phyloP scores from a whole-genome alignment of 1,284 basidiomycete genomes.

The Anthracocystis panici-leucophaei region DNA sequence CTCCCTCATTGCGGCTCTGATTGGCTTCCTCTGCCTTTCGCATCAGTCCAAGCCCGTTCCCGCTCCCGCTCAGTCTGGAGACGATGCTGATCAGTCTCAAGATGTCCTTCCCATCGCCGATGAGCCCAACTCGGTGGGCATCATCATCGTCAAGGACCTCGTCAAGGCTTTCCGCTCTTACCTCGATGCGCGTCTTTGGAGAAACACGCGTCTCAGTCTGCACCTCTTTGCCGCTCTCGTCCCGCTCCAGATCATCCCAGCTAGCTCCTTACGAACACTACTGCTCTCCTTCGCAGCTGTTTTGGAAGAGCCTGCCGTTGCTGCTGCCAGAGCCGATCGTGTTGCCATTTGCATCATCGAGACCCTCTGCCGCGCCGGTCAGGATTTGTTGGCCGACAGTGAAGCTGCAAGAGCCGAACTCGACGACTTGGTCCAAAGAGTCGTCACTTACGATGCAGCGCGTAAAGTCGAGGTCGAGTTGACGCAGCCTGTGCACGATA shows the following conservation, averaged over 20 bases:
- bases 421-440: slow-evolving; percentile 57
- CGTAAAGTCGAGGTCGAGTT: slow-evolving; percentile 58
- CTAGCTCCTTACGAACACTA: slow-evolving; percentile 80
- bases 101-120: neutral
- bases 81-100: slow-evolving; percentile 8
- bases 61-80: neutral
- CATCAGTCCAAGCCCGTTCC: slow-evolving; percentile 27
- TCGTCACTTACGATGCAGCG: slow-evolving; percentile 53
- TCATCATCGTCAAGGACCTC: slow-evolving; percentile 60
- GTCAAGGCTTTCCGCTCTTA: slow-evolving; percentile 62
- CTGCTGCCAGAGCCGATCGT: slow-evolving; percentile 84
- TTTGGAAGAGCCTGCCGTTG: slow-evolving; percentile 88
- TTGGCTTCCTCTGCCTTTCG: slow-evolving; percentile 61
- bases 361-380: slow-evolving; percentile 73
- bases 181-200: slow-evolving; percentile 65
- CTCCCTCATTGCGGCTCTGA: slow-evolving; percentile 59
- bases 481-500: slow-evolving; percentile 46
- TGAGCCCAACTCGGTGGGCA: slow-evolving; percentile 50
- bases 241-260: slow-evolving; percentile 77
- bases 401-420: slow-evolving; percentile 43
- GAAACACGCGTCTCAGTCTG: slow-evolving; percentile 63
- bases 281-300: slow-evolving; percentile 85
- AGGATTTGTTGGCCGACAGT: slow-evolving; percentile 49
- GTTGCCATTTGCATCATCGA: slow-evolving; percentile 88
- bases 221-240: slow-evolving; percentile 68